Conservation (phyloP, 192 early-diverging fungal species). For the Gaertneriomyces semiglobifer region DNA sequence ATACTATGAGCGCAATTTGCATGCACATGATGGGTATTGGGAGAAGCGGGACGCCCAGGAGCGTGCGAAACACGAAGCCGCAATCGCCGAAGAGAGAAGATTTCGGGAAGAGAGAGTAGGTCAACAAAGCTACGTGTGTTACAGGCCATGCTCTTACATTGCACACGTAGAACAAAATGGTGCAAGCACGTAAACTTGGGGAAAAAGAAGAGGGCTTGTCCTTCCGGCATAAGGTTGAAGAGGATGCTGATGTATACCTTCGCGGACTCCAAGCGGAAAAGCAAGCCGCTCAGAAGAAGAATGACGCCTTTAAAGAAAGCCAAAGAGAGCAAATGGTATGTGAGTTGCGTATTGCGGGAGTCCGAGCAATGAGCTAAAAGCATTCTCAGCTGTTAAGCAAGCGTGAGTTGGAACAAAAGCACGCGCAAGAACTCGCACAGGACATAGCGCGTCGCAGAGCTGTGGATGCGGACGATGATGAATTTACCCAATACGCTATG, state of each 20-base stretch:
- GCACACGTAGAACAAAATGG: not conserved
- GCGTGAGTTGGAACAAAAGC: slow-evolving; percentile 7
- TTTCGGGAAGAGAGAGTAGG: slow-evolving; percentile 11
- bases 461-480: slow-evolving; percentile 23
- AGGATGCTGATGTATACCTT: slow-evolving; percentile 4
- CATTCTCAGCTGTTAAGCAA: not conserved
- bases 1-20: slow-evolving; percentile 5
- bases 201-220: slow-evolving; percentile 12
- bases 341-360: not conserved
- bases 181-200: not conserved
- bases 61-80: not conserved
- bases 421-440: not conserved
- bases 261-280: not conserved
- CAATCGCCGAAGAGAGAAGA: not conserved
- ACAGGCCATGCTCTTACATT: not conserved
- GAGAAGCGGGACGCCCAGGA: slow-evolving; percentile 18
- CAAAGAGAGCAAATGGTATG: slow-evolving; percentile 31
- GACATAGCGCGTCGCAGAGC: not conserved
- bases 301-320: slow-evolving; percentile 12
- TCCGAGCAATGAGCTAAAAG: not conserved
- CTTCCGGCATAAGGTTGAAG: slow-evolving; percentile 3
- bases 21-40: slow-evolving; percentile 14
- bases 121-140: not conserved
- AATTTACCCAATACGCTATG: slow-evolving; percentile 35
- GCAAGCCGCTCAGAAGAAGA: not conserved